phyloP scores from a whole-genome alignment of 805 yeast genomes.

The Nematodospora valgi region DNA sequence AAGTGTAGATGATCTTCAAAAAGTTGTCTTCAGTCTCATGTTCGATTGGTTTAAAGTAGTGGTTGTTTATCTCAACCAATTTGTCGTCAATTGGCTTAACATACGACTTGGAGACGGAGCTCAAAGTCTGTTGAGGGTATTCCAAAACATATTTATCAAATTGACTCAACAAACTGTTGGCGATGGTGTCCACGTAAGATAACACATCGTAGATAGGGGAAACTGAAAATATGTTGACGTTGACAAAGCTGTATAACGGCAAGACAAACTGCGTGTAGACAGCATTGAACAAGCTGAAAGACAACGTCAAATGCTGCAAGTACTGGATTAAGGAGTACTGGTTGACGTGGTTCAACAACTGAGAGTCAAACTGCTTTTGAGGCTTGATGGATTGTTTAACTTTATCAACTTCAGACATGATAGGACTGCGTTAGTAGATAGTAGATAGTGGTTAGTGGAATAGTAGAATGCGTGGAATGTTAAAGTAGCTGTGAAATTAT shows the following conservation, averaged over 20 bases:
- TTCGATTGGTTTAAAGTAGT: constrained; percentile 10
- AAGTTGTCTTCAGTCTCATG: constrained; percentile 6
- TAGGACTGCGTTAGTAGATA: too few relatives aligned
- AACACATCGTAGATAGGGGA: constrained; percentile 6
- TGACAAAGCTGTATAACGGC: constrained; percentile 19
- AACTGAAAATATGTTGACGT: constrained; percentile 20
- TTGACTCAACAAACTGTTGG: constrained; percentile 8
- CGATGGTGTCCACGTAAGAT: constrained; percentile 13
- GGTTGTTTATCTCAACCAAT: constrained; percentile 9
- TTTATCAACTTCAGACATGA: constrained; percentile 9
- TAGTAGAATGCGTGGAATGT: too few relatives aligned
- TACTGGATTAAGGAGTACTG: constrained; percentile 28
- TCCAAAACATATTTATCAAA: constrained; percentile 9
- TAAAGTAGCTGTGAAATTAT: too few relatives aligned
- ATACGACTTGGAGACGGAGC: constrained; percentile 7
- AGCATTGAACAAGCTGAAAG: constrained; percentile 22
- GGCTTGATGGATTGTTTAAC: constrained; percentile 4
- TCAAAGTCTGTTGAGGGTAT: constrained; percentile 1
- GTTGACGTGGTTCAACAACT: constrained; percentile 29
- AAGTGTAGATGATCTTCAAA: constrained; percentile 17
- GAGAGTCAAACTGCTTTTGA: constrained; percentile 25
- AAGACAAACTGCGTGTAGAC: constrained; percentile 17
- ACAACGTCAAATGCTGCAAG: constrained; percentile 18
- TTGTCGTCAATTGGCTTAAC: constrained; percentile 5
- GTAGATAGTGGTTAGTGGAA: too few relatives aligned